Percentiles rank a stretch among this genome's conserved stretches.
These are phyloP conservation scores for Gracilaria gracilis DNA, from an alignment of 23 red algal genomes.

Conservation along the genomic window DNA sequence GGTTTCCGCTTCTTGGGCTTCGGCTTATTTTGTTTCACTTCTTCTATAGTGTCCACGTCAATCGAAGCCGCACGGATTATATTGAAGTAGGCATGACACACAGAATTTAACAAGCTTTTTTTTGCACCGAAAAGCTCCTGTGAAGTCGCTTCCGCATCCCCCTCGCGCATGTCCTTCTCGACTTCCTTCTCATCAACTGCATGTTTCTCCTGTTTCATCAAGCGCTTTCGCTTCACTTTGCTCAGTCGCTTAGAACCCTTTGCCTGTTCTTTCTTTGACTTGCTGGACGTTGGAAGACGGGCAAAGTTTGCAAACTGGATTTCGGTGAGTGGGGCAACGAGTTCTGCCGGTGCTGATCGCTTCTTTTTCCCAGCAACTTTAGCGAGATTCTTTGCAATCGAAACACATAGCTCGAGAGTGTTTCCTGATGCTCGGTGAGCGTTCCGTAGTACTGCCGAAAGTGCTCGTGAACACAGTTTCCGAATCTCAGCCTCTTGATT, in stretches of 20 bases:
- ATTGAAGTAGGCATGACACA: conserved; percentile 69
- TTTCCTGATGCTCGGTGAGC: conserved; percentile 63
- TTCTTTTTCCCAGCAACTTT: conserved; percentile 26
- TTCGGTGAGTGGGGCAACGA: conserved; percentile 59
- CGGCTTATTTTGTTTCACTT: background rate
- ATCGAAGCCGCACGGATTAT: conserved; percentile 60
- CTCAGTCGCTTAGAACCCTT: conserved; percentile 33
- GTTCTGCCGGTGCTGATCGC: conserved; percentile 46
- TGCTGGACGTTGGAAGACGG: conserved; percentile 24
- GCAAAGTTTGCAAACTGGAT: conserved; percentile 66
- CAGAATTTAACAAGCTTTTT: conserved; percentile 55
- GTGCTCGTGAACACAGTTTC: conserved; percentile 13
- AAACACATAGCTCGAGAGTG: conserved; percentile 52
- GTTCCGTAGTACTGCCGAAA: conserved; percentile 42
- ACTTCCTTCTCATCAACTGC: conserved; percentile 53
- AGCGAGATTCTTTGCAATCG: conserved; percentile 63
- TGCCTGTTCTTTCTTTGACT: conserved; percentile 20
- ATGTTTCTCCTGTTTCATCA: conserved; percentile 29
- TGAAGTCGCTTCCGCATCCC: conserved; percentile 66
- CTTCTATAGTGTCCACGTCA: conserved; percentile 22
- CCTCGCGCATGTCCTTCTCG: conserved; percentile 64
- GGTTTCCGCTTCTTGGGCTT: conserved; percentile 43
- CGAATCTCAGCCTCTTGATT: conserved; percentile 49
- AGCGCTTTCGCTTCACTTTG: conserved; percentile 16
- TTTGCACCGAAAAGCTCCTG: conserved; percentile 54